These are phyloP conservation scores for Colletotrichum acutatum DNA, from an alignment of 2,329 filamentous ascomycete genomes.

Conservation along the genomic window DNA sequence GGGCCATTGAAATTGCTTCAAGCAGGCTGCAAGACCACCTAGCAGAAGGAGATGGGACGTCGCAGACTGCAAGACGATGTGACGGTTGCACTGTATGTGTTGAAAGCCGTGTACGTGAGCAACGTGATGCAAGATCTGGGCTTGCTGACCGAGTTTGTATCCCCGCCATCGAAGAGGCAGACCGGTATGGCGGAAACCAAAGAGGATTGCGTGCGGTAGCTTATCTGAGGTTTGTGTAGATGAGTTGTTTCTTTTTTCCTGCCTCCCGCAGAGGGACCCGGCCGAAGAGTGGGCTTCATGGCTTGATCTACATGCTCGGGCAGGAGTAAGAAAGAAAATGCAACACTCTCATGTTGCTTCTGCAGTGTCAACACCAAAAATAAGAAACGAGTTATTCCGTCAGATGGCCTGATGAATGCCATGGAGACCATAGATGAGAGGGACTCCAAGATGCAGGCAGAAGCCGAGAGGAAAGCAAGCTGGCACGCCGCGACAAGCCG, in stretches of 20 bases:
- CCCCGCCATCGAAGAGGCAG: neutral
- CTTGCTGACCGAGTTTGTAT: neutral
- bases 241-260: slow-evolving; percentile 14
- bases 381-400: neutral
- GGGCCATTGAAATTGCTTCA: neutral
- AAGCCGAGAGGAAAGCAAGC: neutral
- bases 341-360: slow-evolving; percentile 6
- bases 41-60: slow-evolving; percentile 15
- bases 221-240: neutral
- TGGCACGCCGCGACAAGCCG: neutral
- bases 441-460: neutral
- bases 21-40: slow-evolving; percentile 1
- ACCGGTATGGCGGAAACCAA: slow-evolving; percentile 5
- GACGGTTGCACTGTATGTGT: slow-evolving; percentile 28
- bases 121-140: neutral
- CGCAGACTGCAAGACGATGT: slow-evolving; percentile 17
- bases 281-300: neutral
- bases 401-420: slow-evolving; percentile 3
- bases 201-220: slow-evolving; percentile 6
- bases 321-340: neutral
- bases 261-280: neutral
- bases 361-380: slow-evolving; percentile 15
- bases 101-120: neutral
- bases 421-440: neutral
- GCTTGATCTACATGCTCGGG: neutral